These are phyloP conservation scores for Diaporthe australafricana DNA, from an alignment of 2,329 filamentous ascomycete species.

Conservation along the genomic window DNA sequence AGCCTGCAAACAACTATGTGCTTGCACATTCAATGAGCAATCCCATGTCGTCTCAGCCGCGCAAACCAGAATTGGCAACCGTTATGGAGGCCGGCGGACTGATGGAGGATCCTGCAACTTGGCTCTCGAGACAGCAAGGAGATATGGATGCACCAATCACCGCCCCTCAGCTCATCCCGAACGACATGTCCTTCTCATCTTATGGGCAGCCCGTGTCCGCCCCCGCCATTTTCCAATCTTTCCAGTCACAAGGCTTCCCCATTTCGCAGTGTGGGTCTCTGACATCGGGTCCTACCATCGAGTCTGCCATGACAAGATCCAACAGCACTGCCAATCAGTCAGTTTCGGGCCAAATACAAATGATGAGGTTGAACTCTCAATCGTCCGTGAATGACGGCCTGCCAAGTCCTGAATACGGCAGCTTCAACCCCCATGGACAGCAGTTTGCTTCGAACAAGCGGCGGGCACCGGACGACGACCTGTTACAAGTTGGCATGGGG, in stretches of 20 bases:
- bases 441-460: conserved; percentile 45
- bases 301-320: conserved; percentile 55
- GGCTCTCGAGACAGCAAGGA: conserved; percentile 37
- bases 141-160: conserved; percentile 3
- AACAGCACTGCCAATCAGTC: conserved; percentile 52
- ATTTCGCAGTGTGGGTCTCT: conserved; percentile 56
- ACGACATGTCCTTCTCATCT: conserved; percentile 12
- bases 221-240: conserved; percentile 33
- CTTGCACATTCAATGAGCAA: conserved; percentile 33
- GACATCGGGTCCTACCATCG: conserved; percentile 53
- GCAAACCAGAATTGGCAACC: neutral
- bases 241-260: conserved; percentile 39
- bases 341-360: conserved; percentile 45
- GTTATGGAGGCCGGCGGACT: conserved; percentile 34
- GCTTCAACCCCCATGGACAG: conserved; percentile 37
- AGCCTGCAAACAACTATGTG: conserved; percentile 37
- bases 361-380: conserved; percentile 54
- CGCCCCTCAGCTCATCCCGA: neutral
- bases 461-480: conserved; percentile 45
- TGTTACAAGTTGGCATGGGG: conserved; percentile 36
- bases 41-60: conserved; percentile 7
- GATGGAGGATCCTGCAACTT: conserved; percentile 41
- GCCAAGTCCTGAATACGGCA: conserved; percentile 40
- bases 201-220: conserved; percentile 35
- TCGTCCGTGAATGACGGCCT: conserved; percentile 45